phyloP scores from a whole-genome alignment of 2,329 filamentous ascomycete genomes.

The Exutisphaerella laricina region DNA sequence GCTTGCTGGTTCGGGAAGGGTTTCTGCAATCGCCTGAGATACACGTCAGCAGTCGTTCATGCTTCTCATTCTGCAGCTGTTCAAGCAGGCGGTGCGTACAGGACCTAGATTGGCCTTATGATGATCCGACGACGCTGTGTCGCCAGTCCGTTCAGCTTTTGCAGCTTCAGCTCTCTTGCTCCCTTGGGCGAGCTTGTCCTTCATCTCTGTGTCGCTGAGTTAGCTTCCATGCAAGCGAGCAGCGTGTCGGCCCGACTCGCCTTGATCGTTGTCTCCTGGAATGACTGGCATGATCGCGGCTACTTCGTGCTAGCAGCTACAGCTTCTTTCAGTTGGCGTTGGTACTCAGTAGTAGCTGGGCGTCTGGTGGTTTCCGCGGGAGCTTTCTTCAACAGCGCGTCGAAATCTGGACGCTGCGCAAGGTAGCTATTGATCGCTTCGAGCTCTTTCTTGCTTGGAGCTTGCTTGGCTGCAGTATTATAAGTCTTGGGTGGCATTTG shows the following conservation, averaged over 20 bases:
- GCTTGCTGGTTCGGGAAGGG: conserved; percentile 41
- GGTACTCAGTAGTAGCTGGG: background rate
- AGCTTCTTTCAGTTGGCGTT: conserved; percentile 1
- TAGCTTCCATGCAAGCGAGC: background rate
- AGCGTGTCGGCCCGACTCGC: background rate
- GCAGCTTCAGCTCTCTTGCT: conserved; percentile 16
- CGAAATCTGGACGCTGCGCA: conserved; percentile 8
- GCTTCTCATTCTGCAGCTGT: no score
- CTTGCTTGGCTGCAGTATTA: no score
- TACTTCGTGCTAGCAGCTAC: conserved; percentile 3
- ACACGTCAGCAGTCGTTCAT: no score
- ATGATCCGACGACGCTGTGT: conserved; percentile 33
- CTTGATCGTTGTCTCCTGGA: conserved; percentile 21
- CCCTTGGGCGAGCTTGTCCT: conserved; percentile 17
- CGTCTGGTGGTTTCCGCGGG: background rate
- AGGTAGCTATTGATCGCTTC: conserved; percentile 11
- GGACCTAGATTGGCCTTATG: conserved; percentile 43
- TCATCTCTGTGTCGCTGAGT: conserved; percentile 14
- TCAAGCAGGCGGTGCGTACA: background rate
- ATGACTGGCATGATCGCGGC: conserved; percentile 19
- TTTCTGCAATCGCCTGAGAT: conserved; percentile 36
- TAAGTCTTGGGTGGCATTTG: conserved; percentile 10
- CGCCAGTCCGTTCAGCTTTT: conserved; percentile 10
- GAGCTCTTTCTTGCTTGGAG: conserved; percentile 6
- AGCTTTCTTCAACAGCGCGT: conserved; percentile 2